These are phyloP conservation scores for Puya raimondii DNA, from an alignment of 176 grass and related monocot genomes.

Conservation along the genomic window DNA sequence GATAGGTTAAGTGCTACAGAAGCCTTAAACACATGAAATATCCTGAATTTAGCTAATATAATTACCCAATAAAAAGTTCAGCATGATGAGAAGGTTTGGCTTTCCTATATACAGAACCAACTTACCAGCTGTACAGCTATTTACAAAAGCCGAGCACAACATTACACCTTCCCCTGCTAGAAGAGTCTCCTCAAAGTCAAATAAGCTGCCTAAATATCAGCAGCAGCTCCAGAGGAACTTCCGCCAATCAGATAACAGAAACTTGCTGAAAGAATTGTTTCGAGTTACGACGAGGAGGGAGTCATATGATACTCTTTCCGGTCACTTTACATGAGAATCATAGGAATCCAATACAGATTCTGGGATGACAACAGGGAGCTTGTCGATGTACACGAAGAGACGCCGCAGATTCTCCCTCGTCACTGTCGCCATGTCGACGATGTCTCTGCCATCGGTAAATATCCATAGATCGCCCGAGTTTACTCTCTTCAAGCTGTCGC, in stretches of 20 bases:
- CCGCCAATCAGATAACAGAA: conserved; percentile 41
- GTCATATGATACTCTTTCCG: conserved; percentile 10
- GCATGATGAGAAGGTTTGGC: not conserved
- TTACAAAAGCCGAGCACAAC: conserved; percentile 24
- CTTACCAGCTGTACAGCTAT: conserved; percentile 38
- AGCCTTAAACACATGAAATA: no score
- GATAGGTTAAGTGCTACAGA: no score
- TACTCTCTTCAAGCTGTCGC: conserved; percentile 71
- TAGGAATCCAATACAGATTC: conserved; percentile 66
- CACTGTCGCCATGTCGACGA: conserved; percentile 60
- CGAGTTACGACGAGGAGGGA: not conserved
- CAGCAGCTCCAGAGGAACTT: conserved; percentile 41
- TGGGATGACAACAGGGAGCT: conserved; percentile 60
- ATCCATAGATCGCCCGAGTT: conserved; percentile 80
- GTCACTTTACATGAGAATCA: conserved; percentile 93
- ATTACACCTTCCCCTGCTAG: conserved; percentile 2
- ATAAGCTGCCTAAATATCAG: conserved; percentile 30
- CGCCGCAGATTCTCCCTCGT: conserved; percentile 61
- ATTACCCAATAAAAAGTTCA: not conserved
- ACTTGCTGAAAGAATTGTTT: conserved; percentile 18
- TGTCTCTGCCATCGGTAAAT: conserved; percentile 43
- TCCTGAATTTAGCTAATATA: no score
- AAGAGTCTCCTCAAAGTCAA: conserved; percentile 11
- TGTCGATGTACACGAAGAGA: conserved; percentile 64
- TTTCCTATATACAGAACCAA: conserved; percentile 6